These are phyloP conservation scores for Suillus brevipes DNA, from an alignment of 768 basidiomycete genomes.

Conservation along the genomic window DNA sequence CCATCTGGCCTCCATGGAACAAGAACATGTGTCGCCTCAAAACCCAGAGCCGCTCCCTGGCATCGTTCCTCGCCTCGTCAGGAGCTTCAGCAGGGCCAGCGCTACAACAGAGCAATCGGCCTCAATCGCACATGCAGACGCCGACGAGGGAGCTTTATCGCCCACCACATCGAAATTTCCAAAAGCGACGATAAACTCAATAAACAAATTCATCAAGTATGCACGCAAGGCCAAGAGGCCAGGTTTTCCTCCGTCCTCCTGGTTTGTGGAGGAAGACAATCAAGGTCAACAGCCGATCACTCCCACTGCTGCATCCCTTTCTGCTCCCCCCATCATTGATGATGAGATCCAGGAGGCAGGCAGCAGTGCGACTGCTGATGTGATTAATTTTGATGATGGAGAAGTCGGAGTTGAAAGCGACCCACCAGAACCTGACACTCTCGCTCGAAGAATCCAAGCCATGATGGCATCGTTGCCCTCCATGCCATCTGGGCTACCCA, in stretches of 20 bases:
- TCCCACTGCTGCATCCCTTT: slow-evolving; percentile 10
- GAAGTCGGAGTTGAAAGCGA: slow-evolving; percentile 16
- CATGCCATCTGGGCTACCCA: slow-evolving; percentile 20
- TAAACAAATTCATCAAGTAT: slow-evolving; percentile 20
- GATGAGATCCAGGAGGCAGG: slow-evolving; percentile 4
- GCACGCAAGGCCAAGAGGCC: slow-evolving; percentile 13
- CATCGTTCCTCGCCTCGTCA: slow-evolving; percentile 18
- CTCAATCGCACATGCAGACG: slow-evolving; percentile 9
- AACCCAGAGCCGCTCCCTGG: background rate
- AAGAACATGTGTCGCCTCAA: slow-evolving; percentile 3
- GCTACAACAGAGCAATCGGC: slow-evolving; percentile 18
- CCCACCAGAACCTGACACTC: slow-evolving; percentile 40
- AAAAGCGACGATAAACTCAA: slow-evolving; percentile 18
- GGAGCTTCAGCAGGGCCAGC: slow-evolving; percentile 21
- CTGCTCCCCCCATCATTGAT: slow-evolving; percentile 11
- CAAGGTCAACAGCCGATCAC: slow-evolving; percentile 4
- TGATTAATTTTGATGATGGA: background rate
- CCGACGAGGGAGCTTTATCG: slow-evolving; percentile 4
- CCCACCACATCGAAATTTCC: slow-evolving; percentile 10
- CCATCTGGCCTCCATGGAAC: slow-evolving; percentile 12
- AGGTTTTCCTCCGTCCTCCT: slow-evolving; percentile 19
- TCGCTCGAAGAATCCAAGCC: slow-evolving; percentile 54
- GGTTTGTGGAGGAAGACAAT: slow-evolving; percentile 13
- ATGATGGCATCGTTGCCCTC: slow-evolving; percentile 48
- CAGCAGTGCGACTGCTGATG: slow-evolving; percentile 2